Evolutionary conservation across 2,329 filamentous ascomycete genomes (phyloP).

Genomic region (Trichoderma hamatum): DNA sequence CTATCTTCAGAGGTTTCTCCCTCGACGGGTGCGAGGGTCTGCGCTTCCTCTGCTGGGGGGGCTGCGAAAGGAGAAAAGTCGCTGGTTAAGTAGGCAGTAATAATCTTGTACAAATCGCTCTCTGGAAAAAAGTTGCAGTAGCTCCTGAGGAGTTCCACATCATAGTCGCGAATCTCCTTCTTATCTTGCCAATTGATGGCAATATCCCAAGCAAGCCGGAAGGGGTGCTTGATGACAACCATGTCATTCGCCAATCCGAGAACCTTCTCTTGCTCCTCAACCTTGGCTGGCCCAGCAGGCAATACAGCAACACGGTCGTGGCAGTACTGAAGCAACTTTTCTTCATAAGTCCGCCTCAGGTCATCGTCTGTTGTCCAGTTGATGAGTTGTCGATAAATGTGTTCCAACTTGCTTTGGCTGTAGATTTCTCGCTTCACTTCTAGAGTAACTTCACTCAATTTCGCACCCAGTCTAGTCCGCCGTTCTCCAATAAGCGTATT

Average conservation of each 20-base stretch:
- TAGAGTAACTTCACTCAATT: slow-evolving; percentile 76
- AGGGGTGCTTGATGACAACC: slow-evolving; percentile 94
- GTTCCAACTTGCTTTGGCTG: slow-evolving; percentile 73
- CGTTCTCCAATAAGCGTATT: slow-evolving; percentile 89
- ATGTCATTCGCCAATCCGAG: slow-evolving; percentile 82
- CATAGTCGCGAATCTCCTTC: slow-evolving; percentile 73
- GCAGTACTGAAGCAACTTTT: slow-evolving; percentile 81
- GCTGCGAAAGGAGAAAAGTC: slow-evolving; percentile 79
- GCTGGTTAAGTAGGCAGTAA: slow-evolving; percentile 81
- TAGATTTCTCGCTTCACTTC: slow-evolving; percentile 89
- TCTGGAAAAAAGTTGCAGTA: slow-evolving; percentile 85
- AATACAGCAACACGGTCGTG: slow-evolving; percentile 76
- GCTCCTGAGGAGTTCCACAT: slow-evolving; percentile 74
- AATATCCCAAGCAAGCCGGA: slow-evolving; percentile 87
- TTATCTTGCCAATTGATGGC: slow-evolving; percentile 86
- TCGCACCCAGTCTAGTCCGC: slow-evolving; percentile 82
- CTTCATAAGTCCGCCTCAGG: slow-evolving; percentile 79
- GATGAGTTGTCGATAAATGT: slow-evolving; percentile 79
- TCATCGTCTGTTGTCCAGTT: slow-evolving; percentile 91
- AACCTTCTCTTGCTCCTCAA: slow-evolving; percentile 70
- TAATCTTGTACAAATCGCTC: slow-evolving; percentile 77
- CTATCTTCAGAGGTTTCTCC: slow-evolving; percentile 54
- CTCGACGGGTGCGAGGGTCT: slow-evolving; percentile 3
- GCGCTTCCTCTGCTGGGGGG: slow-evolving; percentile 34
- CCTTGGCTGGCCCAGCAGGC: slow-evolving; percentile 66